Evolutionary conservation across 495 filamentous ascomycete genomes (phyloP), one percentile per base, ranked within the genome.

Genomic region (Penicillium robsamsonii): DNA sequence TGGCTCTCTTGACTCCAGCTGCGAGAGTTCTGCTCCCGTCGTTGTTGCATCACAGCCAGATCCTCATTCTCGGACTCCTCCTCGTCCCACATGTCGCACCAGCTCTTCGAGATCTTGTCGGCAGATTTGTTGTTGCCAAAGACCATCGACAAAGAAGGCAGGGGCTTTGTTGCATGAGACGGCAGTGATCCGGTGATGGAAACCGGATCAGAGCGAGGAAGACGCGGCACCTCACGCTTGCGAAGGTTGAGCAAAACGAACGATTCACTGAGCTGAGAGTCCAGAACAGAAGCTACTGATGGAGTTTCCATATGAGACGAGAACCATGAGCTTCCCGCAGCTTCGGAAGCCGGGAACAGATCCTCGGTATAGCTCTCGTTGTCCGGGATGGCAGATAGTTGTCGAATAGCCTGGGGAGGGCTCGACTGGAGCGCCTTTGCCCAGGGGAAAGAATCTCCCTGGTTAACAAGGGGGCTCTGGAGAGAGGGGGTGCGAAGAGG

Each of bases 71-170:
- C 82, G 17, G 81, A 80, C 60, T 94, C 81, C 50, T 96, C 92
- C 70, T 96, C 92, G 53, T 96, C 92, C 87, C 89, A 97, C 60
- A 97, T 79, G 72, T 97, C 92, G 62, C 91, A 94, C 92, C 92
- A 97, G 79, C 92, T 97, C 84, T 97, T 96, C 27, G 92, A 94
- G 11, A 92, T 88, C 46, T 76, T 70, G 18, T 82, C 74, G 4
- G 87, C 82, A 59, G 81, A 81, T 27, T 53, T 84, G 67, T 84
- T 86, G 25, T 22, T 22, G 2, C 89, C 89, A 66, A 94, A 93
- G 20, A 93, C 82, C 59, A 86, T 80, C 4, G 89, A 84, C 76
- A 95, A 82, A 27, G 84, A 83, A 4, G 85, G 82, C 46, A 84
- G 73, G 35, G 79, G 80, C 54, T 83, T 84, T 61, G 82, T 81